Base-by-base conservation (phyloP, 2,329 filamentous ascomycete genomes). In the Phaeosphaeria sp. region DNA sequence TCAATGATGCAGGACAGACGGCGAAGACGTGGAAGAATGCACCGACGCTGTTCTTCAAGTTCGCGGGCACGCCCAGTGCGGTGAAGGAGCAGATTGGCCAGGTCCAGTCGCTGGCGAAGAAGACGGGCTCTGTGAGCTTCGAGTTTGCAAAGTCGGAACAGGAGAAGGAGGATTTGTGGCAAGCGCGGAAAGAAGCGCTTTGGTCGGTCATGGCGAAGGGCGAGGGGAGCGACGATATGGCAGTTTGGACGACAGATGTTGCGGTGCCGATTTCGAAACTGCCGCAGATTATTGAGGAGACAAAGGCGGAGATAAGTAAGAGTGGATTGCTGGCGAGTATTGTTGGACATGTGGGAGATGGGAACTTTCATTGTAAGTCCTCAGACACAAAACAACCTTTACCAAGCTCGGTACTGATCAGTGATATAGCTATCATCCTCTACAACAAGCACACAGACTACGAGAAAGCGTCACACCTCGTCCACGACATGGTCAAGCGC, bases 401-500 rank as follows among this genome's bases (percentile, higher is more conserved):
- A 6, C 2, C 42, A 21, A 47, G 11, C 22, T 25, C 22, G n/a
- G 36, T n/a, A 46, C 60, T 61, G 53, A 65, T 44, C 6, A 21
- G 4, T 9, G 20, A 18, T 17, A 8, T 56, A 86, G 84, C 86
- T 4, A 88, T 89, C 57, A 79, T 89, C 22, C 75, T 89, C 22
- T 87, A 87, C 73, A 89, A 78, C 66, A 72, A 87, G 56, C 86
- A 91, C n/a, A 79, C 82, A 21, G 87, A 94, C 75, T 84, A 88
- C 64, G 78, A 82, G 56, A 83, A 85, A 53, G 89, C 90, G 2
- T 89, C 92, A 70, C 83, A 84, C 42, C 80, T 94, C 24, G 90
- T 95, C 24, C 90, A 93, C 73, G 84, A 87, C 56, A 95, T 95
- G 92, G 91, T 94, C 55, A 93, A 93, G 83, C 84, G 90, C 60